Percentiles rank a stretch among this genome's conserved stretches.
Evolutionary conservation across 139 green algal genomes (phyloP).

Genomic region (Microglena sp.): DNA sequence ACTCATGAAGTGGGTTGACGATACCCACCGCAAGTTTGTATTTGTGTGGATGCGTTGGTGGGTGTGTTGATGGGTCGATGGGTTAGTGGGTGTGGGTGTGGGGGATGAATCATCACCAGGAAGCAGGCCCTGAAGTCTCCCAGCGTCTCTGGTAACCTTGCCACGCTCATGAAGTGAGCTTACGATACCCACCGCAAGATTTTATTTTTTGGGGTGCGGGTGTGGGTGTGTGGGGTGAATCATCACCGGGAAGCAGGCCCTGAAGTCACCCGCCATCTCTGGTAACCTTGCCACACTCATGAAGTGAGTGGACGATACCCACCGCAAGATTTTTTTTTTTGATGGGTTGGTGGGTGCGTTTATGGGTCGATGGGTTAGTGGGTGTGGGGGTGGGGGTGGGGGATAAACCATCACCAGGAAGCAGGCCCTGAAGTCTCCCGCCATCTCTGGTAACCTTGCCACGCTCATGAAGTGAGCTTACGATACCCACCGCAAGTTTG

Average conservation of each 20-base stretch:
- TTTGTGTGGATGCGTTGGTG: slow-evolving; percentile 13
- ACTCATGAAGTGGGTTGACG: slow-evolving; percentile 78
- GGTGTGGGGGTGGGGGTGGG: not conserved
- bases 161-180: too few species aligned
- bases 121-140: too few species aligned
- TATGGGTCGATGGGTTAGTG: not conserved
- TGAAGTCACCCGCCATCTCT: slow-evolving; percentile 22
- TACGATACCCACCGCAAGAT: slow-evolving; percentile 34
- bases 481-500: slow-evolving; percentile 34
- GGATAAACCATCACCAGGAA: slow-evolving; percentile 69
- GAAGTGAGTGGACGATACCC: slow-evolving; percentile 67
- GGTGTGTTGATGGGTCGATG: not conserved
- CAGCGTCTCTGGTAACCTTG: too few species aligned
- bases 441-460: slow-evolving; percentile 47
- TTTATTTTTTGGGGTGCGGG: slow-evolving; percentile 58
- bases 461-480: slow-evolving; percentile 78
- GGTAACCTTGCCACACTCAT: slow-evolving; percentile 61
- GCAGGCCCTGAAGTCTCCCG: slow-evolving; percentile 26
- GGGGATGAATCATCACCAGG: too few species aligned
- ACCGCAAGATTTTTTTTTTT: slow-evolving; percentile 49
- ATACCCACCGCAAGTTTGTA: slow-evolving; percentile 45
- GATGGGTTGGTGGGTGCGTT: not conserved
- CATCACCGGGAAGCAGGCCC: slow-evolving; percentile 45
- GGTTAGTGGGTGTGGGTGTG: not conserved
- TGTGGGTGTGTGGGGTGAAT: too few species aligned